These are phyloP conservation scores for Chlorella variabilis DNA, from an alignment of 163 green algal species.

Conservation along the genomic window DNA sequence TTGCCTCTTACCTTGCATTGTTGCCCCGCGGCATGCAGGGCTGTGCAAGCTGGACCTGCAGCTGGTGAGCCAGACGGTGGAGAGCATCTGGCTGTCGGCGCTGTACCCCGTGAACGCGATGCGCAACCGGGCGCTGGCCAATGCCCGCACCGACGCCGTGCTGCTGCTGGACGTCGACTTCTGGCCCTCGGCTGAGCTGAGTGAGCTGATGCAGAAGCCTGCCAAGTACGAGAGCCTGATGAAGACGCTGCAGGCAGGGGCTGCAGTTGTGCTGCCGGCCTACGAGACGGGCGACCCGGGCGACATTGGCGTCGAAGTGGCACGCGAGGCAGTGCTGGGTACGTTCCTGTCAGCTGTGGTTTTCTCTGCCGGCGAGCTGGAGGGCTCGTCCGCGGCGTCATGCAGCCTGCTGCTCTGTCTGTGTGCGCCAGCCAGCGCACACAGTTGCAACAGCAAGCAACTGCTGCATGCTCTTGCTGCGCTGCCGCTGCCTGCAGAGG, in stretches of 20 bases:
- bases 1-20: too few relatives aligned
- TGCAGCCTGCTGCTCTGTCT: too few relatives aligned
- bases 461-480: not conserved
- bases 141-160: constrained; percentile 60
- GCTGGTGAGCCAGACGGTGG: constrained; percentile 58
- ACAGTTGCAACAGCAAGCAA: not conserved
- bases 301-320: constrained; percentile 54
- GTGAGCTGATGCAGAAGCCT: constrained; percentile 35
- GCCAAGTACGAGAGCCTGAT: constrained; percentile 50
- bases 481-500: constrained; percentile 15
- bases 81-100: constrained; percentile 44
- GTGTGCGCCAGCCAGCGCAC: too few relatives aligned
- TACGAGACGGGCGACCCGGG: constrained; percentile 59
- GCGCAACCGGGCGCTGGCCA: constrained; percentile 66
- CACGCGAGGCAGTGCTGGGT: constrained; percentile 48
- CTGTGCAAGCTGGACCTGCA: constrained; percentile 63
- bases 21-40: constrained; percentile 41
- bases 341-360: not conserved
- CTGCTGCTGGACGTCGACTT: constrained; percentile 74
- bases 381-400: too few relatives aligned
- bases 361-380: too few relatives aligned
- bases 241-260: constrained; percentile 34
- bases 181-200: constrained; percentile 46
- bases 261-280: constrained; percentile 65
- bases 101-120: constrained; percentile 72